Evolutionary conservation across 345 rosid genomes (phyloP), one percentile per base, ranked within the genome.

Genomic region (Camelina sativa): DNA sequence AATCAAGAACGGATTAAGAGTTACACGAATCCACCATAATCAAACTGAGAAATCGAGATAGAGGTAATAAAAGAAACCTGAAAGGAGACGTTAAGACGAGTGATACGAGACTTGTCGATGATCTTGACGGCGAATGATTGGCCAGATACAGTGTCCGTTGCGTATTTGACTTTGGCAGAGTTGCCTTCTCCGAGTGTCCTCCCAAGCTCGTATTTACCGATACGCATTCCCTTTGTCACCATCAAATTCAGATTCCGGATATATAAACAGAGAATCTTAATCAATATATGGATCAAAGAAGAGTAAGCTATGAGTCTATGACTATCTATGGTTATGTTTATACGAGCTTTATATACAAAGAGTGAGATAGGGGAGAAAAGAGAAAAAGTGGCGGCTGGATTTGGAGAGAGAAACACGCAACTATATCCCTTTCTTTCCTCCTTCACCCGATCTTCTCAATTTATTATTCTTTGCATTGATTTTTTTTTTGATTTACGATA

Each of bases 161-260:
- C 98, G 7, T 87, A 69, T 77, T 83, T 90, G 44, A 94, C 98
- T 75, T 91, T 90, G 0, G 89, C 98, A 19, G 87, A 94, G 53
- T 88, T 91, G 0, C 97, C 98, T 73, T 91, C 93, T 0, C 98
- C 98, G 2, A 94, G 89, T 11, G 96, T 94, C 65, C 82, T 84
- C 16, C 96, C 95, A 22, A 94, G 82, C 79, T 91, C 90, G 86
- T 94, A 94, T 76, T 90, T 91, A 3, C 96, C 96, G 40, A 94
- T 54, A 61, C 77, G 87, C 87, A 85, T 85, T 84, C 85, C 90
- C 84, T 73, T 77, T 19, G 43, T 56, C 73, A 73, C 82, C 85
- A 82, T 78, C 38, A 74, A 71, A 51, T 51, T 34, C 12, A 54
- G 46, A 50, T 34, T 65, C 15, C 19, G 6, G 46, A 6, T 9